phyloP scores from a whole-genome alignment of 2,329 filamentous ascomycete genomes.

The Fusarium guadeloupense region DNA sequence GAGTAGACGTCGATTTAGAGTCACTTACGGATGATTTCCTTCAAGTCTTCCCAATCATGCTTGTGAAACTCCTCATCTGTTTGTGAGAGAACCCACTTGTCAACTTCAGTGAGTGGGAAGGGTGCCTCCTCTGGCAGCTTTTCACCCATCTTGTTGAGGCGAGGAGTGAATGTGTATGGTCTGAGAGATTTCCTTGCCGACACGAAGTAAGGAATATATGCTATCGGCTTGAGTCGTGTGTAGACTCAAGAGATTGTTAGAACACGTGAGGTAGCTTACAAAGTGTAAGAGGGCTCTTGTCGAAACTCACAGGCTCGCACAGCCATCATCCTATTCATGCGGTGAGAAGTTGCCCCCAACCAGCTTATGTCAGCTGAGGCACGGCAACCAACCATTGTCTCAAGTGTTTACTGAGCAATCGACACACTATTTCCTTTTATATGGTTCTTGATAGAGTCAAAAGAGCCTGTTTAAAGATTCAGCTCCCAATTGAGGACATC shows the following conservation, averaged over 20 bases:
- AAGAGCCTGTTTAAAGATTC: not conserved
- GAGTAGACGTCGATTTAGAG: conserved; percentile 1
- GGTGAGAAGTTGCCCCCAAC: conserved; percentile 27
- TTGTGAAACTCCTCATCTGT: conserved; percentile 76
- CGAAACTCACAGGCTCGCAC: conserved; percentile 11
- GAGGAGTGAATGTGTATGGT: conserved; percentile 1
- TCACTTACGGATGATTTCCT: conserved; percentile 69
- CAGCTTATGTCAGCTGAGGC: conserved; percentile 34
- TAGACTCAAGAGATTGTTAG: not conserved
- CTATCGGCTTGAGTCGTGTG: not conserved
- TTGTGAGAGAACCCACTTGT: conserved; percentile 66
- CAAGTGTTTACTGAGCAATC: not conserved
- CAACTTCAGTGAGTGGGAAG: conserved; percentile 68
- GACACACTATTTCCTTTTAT: not conserved
- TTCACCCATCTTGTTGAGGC: conserved; percentile 52
- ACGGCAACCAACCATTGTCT: conserved; percentile 3
- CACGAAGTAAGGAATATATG: not conserved
- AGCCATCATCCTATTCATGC: conserved; percentile 13
- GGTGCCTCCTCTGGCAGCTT: conserved; percentile 54
- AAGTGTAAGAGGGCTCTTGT: not conserved
- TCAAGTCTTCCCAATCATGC: conserved; percentile 79
- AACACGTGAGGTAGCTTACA: not conserved
- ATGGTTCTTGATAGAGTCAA: not conserved
- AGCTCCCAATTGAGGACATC: conserved; percentile 1
- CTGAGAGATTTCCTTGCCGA: not conserved